Conservation (phyloP, 495 filamentous ascomycete species). For the Amphirosellinia nigrospora region DNA sequence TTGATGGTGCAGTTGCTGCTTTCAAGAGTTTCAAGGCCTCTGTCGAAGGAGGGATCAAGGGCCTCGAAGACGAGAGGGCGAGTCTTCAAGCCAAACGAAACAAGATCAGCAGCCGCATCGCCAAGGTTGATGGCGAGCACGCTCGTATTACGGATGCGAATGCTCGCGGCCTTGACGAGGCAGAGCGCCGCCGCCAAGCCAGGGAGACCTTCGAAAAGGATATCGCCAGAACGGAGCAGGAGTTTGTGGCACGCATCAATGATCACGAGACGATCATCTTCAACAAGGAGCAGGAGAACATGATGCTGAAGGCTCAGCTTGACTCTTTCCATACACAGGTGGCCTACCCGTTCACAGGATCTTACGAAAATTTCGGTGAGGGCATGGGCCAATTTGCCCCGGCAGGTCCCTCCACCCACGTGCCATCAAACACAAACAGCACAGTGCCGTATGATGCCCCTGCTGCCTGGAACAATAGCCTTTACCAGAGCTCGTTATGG, state of each 20-base stretch:
- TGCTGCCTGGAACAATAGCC: constrained; percentile 39
- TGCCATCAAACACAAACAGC: constrained; percentile 26
- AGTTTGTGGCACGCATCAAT: constrained; percentile 46
- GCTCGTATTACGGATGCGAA: constrained; percentile 80
- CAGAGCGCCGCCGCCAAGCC: constrained; percentile 72
- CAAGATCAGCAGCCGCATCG: constrained; percentile 74
- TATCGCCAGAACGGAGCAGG: constrained; percentile 61
- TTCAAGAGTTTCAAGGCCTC: constrained; percentile 66
- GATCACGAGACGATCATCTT: constrained; percentile 44
- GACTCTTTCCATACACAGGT: constrained; percentile 46
- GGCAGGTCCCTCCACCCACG: constrained; percentile 26
- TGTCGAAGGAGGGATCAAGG: constrained; percentile 67
- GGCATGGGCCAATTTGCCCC: constrained; percentile 28
- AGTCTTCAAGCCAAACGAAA: constrained; percentile 76
- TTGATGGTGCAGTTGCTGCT: constrained; percentile 63
- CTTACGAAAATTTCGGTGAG: constrained; percentile 34
- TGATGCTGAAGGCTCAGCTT: constrained; percentile 47
- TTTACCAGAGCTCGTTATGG: constrained; percentile 40
- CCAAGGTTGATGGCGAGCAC: constrained; percentile 78
- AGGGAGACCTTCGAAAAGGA: constrained; percentile 70
- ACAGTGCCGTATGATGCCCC: constrained; percentile 34
- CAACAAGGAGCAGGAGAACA: constrained; percentile 49
- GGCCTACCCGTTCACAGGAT: constrained; percentile 37
- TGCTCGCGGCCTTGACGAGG: constrained; percentile 73
- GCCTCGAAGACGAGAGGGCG: constrained; percentile 69